phyloP scores from a whole-genome alignment of 306 rosid species.

The Rosa lucieae region DNA sequence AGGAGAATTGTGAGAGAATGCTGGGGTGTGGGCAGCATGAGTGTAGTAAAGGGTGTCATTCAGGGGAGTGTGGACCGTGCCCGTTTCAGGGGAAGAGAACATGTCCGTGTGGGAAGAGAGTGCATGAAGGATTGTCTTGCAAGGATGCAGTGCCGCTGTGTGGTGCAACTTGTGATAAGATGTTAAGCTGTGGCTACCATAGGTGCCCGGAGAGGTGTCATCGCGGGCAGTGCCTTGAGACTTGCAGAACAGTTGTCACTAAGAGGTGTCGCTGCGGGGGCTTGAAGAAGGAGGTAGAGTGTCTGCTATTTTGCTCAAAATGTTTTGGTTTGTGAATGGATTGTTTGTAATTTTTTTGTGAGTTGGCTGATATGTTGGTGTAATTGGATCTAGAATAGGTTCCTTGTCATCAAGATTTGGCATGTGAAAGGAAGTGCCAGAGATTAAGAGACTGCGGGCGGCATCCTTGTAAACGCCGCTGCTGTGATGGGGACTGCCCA shows the following conservation, averaged over 20 bases:
- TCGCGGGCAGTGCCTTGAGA: constrained; percentile 71
- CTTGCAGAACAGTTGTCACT: constrained; percentile 70
- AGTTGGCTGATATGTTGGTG: constrained; percentile 27
- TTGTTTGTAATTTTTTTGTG: constrained; percentile 16
- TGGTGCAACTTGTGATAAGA: constrained; percentile 78
- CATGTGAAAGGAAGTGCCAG: constrained; percentile 93
- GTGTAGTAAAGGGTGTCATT: constrained; percentile 76
- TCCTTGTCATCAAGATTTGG: constrained; percentile 93
- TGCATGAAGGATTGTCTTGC: constrained; percentile 75
- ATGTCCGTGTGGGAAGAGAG: constrained; percentile 85
- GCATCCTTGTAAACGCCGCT: constrained; percentile 89
- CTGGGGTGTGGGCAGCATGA: constrained; percentile 78
- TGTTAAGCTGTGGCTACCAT: constrained; percentile 69
- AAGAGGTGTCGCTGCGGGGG: constrained; percentile 88
- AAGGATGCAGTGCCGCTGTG: constrained; percentile 70
- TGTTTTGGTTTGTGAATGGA: constrained; percentile 9
- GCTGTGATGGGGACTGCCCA: constrained; percentile 95
- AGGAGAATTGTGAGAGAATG: constrained; percentile 49
- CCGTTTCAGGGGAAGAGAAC: constrained; percentile 81
- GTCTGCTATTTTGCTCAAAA: not conserved
- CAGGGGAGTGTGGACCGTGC: constrained; percentile 74
- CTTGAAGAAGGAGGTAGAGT: constrained; percentile 82
- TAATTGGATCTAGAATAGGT: constrained; percentile 68
- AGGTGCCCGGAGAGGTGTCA: constrained; percentile 91
- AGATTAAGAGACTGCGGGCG: constrained; percentile 77